These are phyloP conservation scores for Xylaria nigripes DNA, from an alignment of 495 filamentous ascomycete species.

Conservation along the genomic window DNA sequence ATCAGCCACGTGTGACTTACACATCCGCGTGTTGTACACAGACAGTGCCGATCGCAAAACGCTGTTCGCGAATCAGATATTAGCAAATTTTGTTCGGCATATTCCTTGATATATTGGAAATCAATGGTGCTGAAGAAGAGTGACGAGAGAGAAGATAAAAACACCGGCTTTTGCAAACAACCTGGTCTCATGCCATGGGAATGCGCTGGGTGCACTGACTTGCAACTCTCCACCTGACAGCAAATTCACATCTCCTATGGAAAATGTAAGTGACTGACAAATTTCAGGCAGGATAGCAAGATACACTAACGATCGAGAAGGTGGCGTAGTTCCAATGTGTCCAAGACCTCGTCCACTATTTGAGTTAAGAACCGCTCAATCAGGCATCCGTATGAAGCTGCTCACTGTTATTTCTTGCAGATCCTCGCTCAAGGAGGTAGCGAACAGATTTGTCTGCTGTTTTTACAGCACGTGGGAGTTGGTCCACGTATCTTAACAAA, in stretches of 20 bases:
- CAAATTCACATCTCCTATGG: slow-evolving; percentile 55
- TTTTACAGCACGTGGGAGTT: slow-evolving; percentile 86
- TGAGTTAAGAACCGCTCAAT: background rate
- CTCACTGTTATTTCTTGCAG: slow-evolving; percentile 59
- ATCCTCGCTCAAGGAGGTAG: slow-evolving; percentile 61
- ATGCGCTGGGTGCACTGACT: background rate
- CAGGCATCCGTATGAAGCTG: background rate
- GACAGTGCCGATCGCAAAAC: slow-evolving; percentile 90
- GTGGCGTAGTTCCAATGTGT: slow-evolving; percentile 77
- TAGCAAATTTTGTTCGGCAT: background rate
- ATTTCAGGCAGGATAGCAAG: background rate
- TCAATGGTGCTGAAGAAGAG: no score
- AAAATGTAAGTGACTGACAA: background rate
- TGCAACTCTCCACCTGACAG: slow-evolving; percentile 90
- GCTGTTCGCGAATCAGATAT: slow-evolving; percentile 41
- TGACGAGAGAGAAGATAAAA: background rate
- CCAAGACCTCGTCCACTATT: slow-evolving; percentile 63
- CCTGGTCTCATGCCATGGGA: background rate
- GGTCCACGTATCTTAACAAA: slow-evolving; percentile 67
- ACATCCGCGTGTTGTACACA: slow-evolving; percentile 96
- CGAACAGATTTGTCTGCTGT: slow-evolving; percentile 67
- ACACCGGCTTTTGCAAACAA: background rate
- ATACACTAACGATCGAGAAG: slow-evolving; percentile 57
- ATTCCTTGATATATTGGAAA: background rate
- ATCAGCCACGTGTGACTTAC: slow-evolving; percentile 27